Base-by-base conservation (phyloP, 148 eudicot species). In the Fagopyrum esculentum region DNA sequence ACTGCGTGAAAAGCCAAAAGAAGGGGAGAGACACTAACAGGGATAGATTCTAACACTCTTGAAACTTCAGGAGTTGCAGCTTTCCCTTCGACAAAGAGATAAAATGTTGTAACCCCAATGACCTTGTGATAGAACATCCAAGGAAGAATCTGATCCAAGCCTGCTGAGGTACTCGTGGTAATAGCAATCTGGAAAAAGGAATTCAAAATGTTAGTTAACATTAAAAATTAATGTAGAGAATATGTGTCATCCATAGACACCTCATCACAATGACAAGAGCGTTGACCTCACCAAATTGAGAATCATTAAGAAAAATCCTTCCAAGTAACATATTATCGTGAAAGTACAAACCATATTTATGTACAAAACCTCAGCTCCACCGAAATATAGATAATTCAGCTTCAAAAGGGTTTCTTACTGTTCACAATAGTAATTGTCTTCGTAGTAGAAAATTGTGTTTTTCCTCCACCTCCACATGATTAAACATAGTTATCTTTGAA, bases 41-140 rank as follows among this genome's bases (percentile, higher is more conserved):
- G 89, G 79, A 93, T 90, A 30, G 96, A 87, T 76, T 93, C 91
- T 82, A 93, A 84, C 75, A 90, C 96, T 86, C 83, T 87, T 4
- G 98, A 85, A 9, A 93, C 91, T 71, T 82, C 82, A 16, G 96
- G 84, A 78, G 93, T 81, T 74, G 98, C 98, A 80, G 98, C 96
- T 75, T 90, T 90, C 66, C 98, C 98, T 84, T 93, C 98, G 55
- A 93, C 98, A 82, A 90, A 93, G 11, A 93, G 89, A 78, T 87
- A 93, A 82, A 90, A 90, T 11, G 85, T 87, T 54, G 91, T 81
- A 44, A 93, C 93, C 56, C 96, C 98, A 74, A 90, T 87, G 77
- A 90, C 96, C 85, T 91, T 91, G 83, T 91, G 97, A 81, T 79
- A 91, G 79, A 79, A 91, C 89, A 91, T 91, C 97, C 97, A 91